phyloP scores from a whole-genome alignment of 768 basidiomycete genomes.

The Suillus subluteus region DNA sequence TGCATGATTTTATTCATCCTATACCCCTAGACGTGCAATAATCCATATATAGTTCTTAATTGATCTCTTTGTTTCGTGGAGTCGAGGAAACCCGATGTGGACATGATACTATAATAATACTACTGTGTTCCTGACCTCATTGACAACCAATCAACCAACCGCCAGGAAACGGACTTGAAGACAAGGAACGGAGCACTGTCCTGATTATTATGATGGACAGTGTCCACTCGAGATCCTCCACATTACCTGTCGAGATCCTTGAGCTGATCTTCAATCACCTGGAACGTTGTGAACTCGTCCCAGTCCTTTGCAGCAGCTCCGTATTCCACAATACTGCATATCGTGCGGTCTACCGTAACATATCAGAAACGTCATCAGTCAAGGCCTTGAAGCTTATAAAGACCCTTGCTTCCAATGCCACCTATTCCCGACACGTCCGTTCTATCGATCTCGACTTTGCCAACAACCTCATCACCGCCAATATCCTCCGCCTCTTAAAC shows the following conservation, averaged over 20 bases:
- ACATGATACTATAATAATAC: not conserved
- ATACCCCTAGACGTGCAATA: constrained; percentile 19
- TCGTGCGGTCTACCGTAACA: constrained; percentile 41
- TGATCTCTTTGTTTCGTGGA: not conserved
- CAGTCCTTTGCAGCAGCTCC: constrained; percentile 27
- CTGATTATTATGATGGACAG: not conserved
- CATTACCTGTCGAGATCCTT: constrained; percentile 41
- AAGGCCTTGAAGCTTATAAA: constrained; percentile 42
- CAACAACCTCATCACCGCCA: constrained; percentile 41
- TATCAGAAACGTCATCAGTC: constrained; percentile 36
- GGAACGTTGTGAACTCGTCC: constrained; percentile 29
- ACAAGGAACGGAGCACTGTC: not conserved
- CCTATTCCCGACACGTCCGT: constrained; percentile 47
- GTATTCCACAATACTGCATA: constrained; percentile 32
- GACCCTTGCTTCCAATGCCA: constrained; percentile 41
- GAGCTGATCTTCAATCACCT: constrained; percentile 35
- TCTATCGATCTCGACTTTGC: constrained; percentile 49
- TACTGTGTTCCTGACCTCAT: not conserved
- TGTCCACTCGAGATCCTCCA: constrained; percentile 1
- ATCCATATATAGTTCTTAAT: constrained; percentile 11
- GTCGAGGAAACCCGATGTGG: not conserved
- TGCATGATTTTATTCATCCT: constrained; percentile 6
- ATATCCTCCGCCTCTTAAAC: constrained; percentile 55
- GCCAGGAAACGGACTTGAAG: not conserved
- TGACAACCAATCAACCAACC: too few relatives aligned